Evolutionary conservation across 495 filamentous ascomycete species (phyloP), one percentile per base, ranked within the genome.

Genomic region (Penicillium arizonense): DNA sequence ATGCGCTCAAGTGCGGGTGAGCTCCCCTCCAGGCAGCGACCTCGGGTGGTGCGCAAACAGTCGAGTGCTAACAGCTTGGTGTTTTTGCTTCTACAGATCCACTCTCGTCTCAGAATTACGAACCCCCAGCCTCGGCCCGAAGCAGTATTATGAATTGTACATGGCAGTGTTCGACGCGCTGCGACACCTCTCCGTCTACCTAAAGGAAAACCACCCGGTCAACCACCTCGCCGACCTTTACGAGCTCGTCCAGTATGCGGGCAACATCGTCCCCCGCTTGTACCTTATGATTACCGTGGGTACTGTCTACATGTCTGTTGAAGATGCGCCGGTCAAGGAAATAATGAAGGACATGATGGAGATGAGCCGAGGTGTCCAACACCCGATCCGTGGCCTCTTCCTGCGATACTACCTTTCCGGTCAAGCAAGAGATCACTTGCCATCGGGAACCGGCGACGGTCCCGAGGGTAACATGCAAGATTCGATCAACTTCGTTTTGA

Each of bases 321-420:
- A 94, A 67, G 94, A 96, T 82, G 95, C 94, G 40, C 94, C 94
- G 4, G 93, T 98, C 56, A 98, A 98, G 74, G 94, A 98, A 75
- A 91, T 98, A 50, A 98, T 98, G 94, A 98, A 98, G 71, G 94
- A 98, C 67, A 98, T 98, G 94, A 98, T 98, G 94, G 94, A 98
- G 74, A 98, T 98, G 94, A 96, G 90, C 70, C 83, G 94, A 55
- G 94, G 94, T 42, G 90, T 98, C 26, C 94, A 98, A 64, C 95
- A 98, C 64, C 94, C 94, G 2, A 89, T 96, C 43, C 87, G 94
- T 42, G 94, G 94, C 3, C 76, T 98, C 35, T 98, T 98, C 69
- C 73, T 98, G 56, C 83, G 94, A 66, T 98, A 97, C 72, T 98
- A 96, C 61, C 82, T 97, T 28, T 90, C 89, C 28, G 92, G 92